These are phyloP conservation scores for Eremothecium coryli DNA, from an alignment of 1,139 yeast genomes.

Conservation along the genomic window DNA sequence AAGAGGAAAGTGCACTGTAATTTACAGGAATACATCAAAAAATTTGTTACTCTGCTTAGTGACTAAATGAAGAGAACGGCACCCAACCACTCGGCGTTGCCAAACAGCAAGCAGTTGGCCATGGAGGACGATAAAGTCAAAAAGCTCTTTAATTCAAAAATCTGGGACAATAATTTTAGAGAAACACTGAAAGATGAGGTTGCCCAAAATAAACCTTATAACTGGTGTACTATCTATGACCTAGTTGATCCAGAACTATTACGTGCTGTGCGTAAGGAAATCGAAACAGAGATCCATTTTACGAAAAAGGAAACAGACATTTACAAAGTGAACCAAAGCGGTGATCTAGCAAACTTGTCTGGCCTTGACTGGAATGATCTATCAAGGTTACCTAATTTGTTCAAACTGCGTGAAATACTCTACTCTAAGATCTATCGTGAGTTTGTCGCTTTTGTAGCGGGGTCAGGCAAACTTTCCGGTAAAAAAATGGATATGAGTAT, in stretches of 20 bases:
- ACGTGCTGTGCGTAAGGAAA: conserved; percentile 74
- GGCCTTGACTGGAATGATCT: conserved; percentile 75
- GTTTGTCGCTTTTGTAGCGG: conserved; percentile 70
- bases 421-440: conserved; percentile 82
- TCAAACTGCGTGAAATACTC: conserved; percentile 71
- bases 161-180: conserved; percentile 44
- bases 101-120: conserved; percentile 18
- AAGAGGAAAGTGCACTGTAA: too few relatives aligned
- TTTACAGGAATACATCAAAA: too few relatives aligned
- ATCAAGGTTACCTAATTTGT: conserved; percentile 61
- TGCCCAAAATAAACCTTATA: conserved; percentile 58
- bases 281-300: conserved; percentile 73
- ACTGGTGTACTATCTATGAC: conserved; percentile 77
- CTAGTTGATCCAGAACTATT: conserved; percentile 69
- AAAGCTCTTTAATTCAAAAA: conserved; percentile 43
- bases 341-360: conserved; percentile 87
- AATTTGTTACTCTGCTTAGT: too few relatives aligned
- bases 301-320: conserved; percentile 95
- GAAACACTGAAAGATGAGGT: conserved; percentile 36
- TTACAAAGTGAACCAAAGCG: conserved; percentile 88
- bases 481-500: conserved; percentile 84
- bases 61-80: conserved; percentile 9
- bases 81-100: conserved; percentile 1
- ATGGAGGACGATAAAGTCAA: conserved; percentile 34
- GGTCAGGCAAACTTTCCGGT: conserved; percentile 85